Conservation (phyloP, 1,284 basidiomycete genomes). For the Tilletia horrida region DNA sequence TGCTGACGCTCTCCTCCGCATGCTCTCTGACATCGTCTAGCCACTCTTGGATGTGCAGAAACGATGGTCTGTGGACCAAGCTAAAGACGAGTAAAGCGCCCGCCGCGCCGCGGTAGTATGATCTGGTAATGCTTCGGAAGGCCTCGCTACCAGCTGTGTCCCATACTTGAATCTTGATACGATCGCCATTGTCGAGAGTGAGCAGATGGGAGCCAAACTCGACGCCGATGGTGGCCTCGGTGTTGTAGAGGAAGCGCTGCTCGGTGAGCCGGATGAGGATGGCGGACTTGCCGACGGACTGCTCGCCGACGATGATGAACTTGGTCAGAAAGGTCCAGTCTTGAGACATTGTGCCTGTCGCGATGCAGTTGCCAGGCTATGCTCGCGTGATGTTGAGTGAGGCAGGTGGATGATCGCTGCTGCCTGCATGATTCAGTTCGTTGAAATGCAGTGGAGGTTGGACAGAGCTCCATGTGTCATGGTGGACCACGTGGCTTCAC, state of each 20-base stretch:
- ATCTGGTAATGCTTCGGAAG: conserved; percentile 47
- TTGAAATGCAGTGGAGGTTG: no score
- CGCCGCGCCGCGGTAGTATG: conserved; percentile 51
- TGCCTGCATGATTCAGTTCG: no score
- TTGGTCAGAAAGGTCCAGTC: conserved; percentile 52
- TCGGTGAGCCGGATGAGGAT: conserved; percentile 50
- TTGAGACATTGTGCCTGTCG: conserved; percentile 6
- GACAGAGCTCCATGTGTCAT: no score
- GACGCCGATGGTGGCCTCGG: conserved; percentile 51
- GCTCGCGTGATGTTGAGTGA: neutral
- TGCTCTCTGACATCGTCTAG: conserved; percentile 45
- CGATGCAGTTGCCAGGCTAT: neutral
- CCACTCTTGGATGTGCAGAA: conserved; percentile 41
- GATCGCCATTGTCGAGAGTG: conserved; percentile 42
- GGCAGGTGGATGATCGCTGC: no score
- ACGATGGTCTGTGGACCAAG: conserved; percentile 40
- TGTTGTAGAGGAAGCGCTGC: conserved; percentile 45
- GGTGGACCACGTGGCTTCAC: no score
- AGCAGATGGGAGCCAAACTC: conserved; percentile 52
- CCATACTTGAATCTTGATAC: conserved; percentile 52
- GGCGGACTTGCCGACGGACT: conserved; percentile 51
- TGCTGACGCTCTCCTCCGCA: conserved; percentile 46
- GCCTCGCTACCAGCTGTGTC: conserved; percentile 50
- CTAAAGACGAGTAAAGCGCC: conserved; percentile 52
- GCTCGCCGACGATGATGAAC: conserved; percentile 50